Evolutionary conservation across 139 green algal species (phyloP), one percentile per base, ranked within the genome.

Genomic region (Diplosphaera chodatii): DNA sequence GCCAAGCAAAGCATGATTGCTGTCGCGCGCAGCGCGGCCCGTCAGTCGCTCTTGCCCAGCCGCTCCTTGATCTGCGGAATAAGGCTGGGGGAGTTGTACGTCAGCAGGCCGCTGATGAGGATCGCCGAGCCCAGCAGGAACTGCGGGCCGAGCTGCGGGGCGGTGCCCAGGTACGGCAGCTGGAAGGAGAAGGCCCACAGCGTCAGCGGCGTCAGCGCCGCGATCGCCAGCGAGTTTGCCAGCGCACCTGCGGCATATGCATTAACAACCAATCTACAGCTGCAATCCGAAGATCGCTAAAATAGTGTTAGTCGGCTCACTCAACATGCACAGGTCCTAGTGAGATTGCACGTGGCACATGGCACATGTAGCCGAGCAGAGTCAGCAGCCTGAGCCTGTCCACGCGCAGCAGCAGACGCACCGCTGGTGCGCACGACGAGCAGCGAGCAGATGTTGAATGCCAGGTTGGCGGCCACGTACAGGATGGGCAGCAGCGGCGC

Each of bases 151-250:
- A 96, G 69, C 0, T 76, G 56, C 2, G 83, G 78, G 4, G 86
- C 63, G 20, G 78, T n/a, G 6, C 69, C 78, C 77, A 96, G 68
- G 67, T 82, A 84, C 5, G 90, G 90, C 77, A 93, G 67, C 5
- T 74, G 80, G 31, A 96, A 71, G 5, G 84, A 89, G 74, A 96
- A 96, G 20, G 87, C 86, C 3, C 69, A 68, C 27, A 96, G 87
- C 37, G 90, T 91, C 25, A 96, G 71, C 0, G 90, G 90, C 55
- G 96, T 86, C 22, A 90, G 73, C 21, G 69, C 75, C 3, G 67
- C 77, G 77, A 90, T 84, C 6, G 78, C 74, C 10, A 94, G 62
- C 16, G 71, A 82, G 62, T 84, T 81, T 30, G 79, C 77, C 6
- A 94, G 83, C 31, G 87, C 85, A 62, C 82, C 84, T 68, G 82